Conservation (phyloP, 257 asterid species). For the Nyctanthes arbortristis region DNA sequence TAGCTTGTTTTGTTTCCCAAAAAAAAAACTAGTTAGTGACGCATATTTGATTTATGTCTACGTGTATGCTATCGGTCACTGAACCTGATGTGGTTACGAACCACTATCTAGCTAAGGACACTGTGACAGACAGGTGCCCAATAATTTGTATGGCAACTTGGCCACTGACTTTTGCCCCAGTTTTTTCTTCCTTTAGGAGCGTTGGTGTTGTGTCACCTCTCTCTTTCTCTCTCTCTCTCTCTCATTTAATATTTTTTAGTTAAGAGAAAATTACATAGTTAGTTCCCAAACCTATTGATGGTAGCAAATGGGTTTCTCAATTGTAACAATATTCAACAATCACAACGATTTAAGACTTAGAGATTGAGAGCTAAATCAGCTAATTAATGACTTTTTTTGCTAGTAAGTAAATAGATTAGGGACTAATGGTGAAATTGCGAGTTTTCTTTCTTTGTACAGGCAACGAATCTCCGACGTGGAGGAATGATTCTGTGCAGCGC, state of each 20-base stretch:
- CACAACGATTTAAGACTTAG: not conserved
- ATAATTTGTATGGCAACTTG: slow-evolving; percentile 21
- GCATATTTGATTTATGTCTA: not conserved
- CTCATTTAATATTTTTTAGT: not conserved
- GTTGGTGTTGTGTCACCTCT: too few species aligned
- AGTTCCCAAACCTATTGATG: not conserved
- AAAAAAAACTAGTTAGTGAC: too few species aligned
- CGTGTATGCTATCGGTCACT: not conserved
- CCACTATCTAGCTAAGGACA: too few species aligned
- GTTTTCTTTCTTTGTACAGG: slow-evolving; percentile 38
- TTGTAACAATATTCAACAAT: not conserved
- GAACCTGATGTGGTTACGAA: slow-evolving; percentile 11
- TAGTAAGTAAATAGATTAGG: not conserved
- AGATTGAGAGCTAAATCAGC: not conserved
- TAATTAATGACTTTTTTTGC: not conserved
- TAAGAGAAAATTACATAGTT: not conserved
- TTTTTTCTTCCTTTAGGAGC: slow-evolving; percentile 22
- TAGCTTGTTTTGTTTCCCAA: too few species aligned
- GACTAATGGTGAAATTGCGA: not conserved
- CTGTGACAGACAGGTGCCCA: slow-evolving; percentile 26
- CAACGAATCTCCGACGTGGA: slow-evolving; percentile 69
- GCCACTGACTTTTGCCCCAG: slow-evolving; percentile 14
- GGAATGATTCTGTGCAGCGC: slow-evolving; percentile 77
- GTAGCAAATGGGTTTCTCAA: too few species aligned
- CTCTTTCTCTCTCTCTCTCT: not conserved